A percentile compares a stretch with the other conserved stretches of the same genome.
Evolutionary conservation across 169 alveolate species (phyloP).

Genomic region (Plasmodium cynomolgi): DNA sequence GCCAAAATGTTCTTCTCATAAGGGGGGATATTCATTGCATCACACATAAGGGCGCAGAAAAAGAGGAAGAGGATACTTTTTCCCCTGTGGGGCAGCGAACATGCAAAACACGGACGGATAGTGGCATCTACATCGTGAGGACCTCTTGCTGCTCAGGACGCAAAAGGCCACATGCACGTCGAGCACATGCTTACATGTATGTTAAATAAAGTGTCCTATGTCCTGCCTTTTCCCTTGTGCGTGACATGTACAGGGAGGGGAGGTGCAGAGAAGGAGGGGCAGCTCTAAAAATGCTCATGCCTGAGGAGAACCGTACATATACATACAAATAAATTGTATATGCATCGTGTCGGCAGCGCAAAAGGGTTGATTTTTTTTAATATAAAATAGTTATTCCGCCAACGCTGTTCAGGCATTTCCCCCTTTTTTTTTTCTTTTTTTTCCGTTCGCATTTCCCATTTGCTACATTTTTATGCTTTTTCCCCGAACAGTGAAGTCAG

Average conservation of each 20-base stretch:
- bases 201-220: not conserved
- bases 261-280: not conserved
- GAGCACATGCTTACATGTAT: not conserved
- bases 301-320: not conserved
- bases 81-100: not conserved
- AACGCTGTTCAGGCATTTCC: not conserved
- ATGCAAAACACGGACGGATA: not conserved
- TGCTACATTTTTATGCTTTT: not conserved
- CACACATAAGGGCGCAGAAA: not conserved
- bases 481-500: not conserved
- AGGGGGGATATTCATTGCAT: not conserved
- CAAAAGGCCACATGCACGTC: not conserved
- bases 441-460: not conserved
- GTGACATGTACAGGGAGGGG: not conserved
- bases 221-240: not conserved
- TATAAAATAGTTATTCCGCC: not conserved
- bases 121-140: not conserved
- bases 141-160: not conserved
- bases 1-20: not conserved
- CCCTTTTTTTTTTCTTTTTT: not conserved
- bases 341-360: not conserved
- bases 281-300: not conserved
- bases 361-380: not conserved
- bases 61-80: not conserved
- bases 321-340: not conserved